Base-by-base conservation (phyloP, 1,139 yeast genomes). In the Pichia sp. region DNA sequence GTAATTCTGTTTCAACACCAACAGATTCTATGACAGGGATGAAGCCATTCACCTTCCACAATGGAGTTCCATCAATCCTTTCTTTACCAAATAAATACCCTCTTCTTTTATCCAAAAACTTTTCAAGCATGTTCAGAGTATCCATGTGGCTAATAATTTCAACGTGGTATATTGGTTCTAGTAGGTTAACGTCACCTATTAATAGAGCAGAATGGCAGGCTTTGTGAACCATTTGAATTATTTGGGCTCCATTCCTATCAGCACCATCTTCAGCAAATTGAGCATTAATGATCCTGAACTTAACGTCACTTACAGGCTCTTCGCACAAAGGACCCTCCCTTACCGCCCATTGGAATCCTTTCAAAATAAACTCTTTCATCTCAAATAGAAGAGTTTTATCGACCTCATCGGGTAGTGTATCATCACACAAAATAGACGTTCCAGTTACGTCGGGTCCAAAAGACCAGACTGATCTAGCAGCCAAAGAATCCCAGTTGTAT, bases 291-390 rank as follows among this genome's bases (percentile, higher is more conserved):
- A 95, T 77, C 56, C 82, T 82, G 70, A 93, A 90, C 60, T 81
- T 83, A 5, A 87, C 82, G 55, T 84, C 80, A 54, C 89, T 74
- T 2, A 95, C 77, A 0, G 89, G 86, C 66, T 90, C 97, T 57
- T 87, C 96, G 60, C 96, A 84, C 31, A 95, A 72, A 0, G 99
- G 99, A 0, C 99, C 99, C 63, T 90, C 97, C 54, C 82, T 76
- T 0, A 81, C 76, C 8, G 87, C 85, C 95, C 97, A 89, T 63
- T 80, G 79, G 70, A 92, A 93, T 0, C 98, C 99, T 60, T 84
- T 84, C 5, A 75, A 71, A 0, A 93, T 76, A 1, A 82, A 73
- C 5, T 79, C 82, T 58, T 81, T 84, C 29, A 79, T 74, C 0
- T 74, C 57, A 3, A 65, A 61, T 26, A 90, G 67, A n/a, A 74